Evolutionary conservation across 352 stramenopile genomes (phyloP).

Genomic region (Pythium dissimile): DNA sequence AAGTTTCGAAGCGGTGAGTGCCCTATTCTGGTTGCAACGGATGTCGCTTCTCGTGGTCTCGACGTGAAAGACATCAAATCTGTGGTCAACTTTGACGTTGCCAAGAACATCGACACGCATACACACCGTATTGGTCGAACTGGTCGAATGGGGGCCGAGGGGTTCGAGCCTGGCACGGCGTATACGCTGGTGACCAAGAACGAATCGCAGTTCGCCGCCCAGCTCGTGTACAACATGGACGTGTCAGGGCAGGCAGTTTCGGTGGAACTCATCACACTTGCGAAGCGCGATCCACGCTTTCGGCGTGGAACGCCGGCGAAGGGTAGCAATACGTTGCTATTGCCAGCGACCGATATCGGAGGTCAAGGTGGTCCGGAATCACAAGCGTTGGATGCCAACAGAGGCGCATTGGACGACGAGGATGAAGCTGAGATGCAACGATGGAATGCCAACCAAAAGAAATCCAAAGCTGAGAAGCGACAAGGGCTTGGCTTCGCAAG

Average conservation of each 20-base stretch:
- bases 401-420: conserved; percentile 39
- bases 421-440: conserved; percentile 53
- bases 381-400: not conserved
- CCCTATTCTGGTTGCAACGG: conserved; percentile 78
- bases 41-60: conserved; percentile 83
- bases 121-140: conserved; percentile 89
- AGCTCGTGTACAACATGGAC: conserved; percentile 86
- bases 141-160: conserved; percentile 77
- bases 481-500: conserved; percentile 64
- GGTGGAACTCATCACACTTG: conserved; percentile 54
- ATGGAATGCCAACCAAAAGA: conserved; percentile 52
- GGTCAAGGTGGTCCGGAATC: not conserved
- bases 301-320: conserved; percentile 32
- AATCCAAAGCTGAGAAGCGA: conserved; percentile 57
- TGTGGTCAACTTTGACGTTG: conserved; percentile 90
- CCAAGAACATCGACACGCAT: conserved; percentile 90
- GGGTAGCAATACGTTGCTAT: too few species aligned
- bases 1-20: conserved; percentile 67
- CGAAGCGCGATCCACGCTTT: conserved; percentile 46
- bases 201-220: conserved; percentile 68
- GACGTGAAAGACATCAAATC: conserved; percentile 90
- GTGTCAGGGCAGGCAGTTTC: conserved; percentile 58
- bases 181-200: conserved; percentile 79
- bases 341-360: too few species aligned
- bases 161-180: conserved; percentile 73